Evolutionary conservation across 306 rosid genomes (phyloP), one percentile per base, ranked within the genome.

Genomic region (Vicia sativa): DNA sequence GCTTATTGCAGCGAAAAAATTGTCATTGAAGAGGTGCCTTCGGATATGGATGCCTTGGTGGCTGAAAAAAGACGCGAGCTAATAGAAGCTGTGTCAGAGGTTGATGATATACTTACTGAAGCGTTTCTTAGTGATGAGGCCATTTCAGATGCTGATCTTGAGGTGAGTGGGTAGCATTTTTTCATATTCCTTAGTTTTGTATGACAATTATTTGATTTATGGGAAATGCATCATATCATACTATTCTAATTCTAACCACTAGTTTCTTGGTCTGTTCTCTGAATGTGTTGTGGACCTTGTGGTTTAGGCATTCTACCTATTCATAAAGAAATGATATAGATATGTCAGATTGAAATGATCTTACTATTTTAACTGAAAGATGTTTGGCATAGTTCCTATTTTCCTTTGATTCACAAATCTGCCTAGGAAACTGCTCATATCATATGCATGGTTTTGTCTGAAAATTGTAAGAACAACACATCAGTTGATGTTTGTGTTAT

Each of bases 21-120:
- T 53, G 87, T 82, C 53, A 39, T 62, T 44, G 95, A 93, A 83
- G 92, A 93, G 13, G 78, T 93, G 46, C 96, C 97, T 79, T 71
- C 87, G 11, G 82, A 87, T 63, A 90, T 93, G 95, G 95, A 82
- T 77, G 85, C 81, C 28, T 74, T 93, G 15, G 97, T 84, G 25
- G 70, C 90, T 37, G 99, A 93, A 69, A 93, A 90, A 82, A 86
- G 99, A 76, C 96, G 75, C n/a, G 99, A 93, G 67, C 87, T 93
- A 39, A 82, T 93, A 71, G 99, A 93, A 77, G 75, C 79, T 72
- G 97, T 90, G 49, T 93, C 97, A 9, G 99, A 93, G 78, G 97
- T 93, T 57, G 99, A 93, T 42, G 99, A 93, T 76, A 79, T 79
- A 80, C 99, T 93, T 76, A 97, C 99, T 62, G 97, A 93, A 81